Conservation (phyloP, 768 basidiomycete species). For the Naematelia encephala region DNA sequence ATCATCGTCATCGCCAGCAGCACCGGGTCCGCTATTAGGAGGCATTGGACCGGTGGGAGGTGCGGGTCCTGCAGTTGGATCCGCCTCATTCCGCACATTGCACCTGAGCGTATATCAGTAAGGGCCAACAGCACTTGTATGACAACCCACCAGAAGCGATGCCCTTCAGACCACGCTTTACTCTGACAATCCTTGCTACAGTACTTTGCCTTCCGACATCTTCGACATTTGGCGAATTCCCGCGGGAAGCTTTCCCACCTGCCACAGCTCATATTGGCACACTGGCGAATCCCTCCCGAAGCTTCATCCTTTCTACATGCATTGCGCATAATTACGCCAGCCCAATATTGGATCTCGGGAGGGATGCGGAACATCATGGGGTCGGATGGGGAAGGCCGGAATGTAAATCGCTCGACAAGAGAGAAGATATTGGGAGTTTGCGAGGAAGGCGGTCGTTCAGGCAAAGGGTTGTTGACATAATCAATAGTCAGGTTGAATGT, state of each 20-base stretch:
- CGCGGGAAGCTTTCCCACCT: conserved; percentile 88
- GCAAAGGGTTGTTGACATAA: conserved; percentile 26
- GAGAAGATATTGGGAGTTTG: conserved; percentile 77
- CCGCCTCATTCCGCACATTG: conserved; percentile 22
- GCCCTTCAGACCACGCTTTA: conserved; percentile 92
- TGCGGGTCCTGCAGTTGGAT: conserved; percentile 5
- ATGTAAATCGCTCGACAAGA: conserved; percentile 93
- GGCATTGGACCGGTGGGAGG: not conserved
- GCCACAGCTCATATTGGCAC: conserved; percentile 97
- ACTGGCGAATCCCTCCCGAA: conserved; percentile 88
- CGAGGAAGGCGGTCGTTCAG: conserved; percentile 47
- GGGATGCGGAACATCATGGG: conserved; percentile 68
- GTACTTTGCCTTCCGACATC: conserved; percentile 97
- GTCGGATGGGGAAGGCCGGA: conserved; percentile 81
- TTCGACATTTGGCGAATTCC: conserved; percentile 93
- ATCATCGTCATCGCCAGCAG: conserved; percentile 17
- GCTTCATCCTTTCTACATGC: conserved; percentile 96
- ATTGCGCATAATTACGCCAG: conserved; percentile 99
- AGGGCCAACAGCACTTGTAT: not conserved
- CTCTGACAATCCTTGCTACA: conserved; percentile 97
- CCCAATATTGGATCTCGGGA: conserved; percentile 96
- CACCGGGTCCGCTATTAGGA: conserved; percentile 6
- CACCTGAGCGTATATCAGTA: conserved; percentile 20
- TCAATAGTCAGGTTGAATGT: conserved; percentile 39
- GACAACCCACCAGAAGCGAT: conserved; percentile 74